A percentile compares a stretch with the other conserved stretches of the same genome.
Conservation (phyloP, 2,329 filamentous ascomycete species). For the Epichloe sibirici region DNA sequence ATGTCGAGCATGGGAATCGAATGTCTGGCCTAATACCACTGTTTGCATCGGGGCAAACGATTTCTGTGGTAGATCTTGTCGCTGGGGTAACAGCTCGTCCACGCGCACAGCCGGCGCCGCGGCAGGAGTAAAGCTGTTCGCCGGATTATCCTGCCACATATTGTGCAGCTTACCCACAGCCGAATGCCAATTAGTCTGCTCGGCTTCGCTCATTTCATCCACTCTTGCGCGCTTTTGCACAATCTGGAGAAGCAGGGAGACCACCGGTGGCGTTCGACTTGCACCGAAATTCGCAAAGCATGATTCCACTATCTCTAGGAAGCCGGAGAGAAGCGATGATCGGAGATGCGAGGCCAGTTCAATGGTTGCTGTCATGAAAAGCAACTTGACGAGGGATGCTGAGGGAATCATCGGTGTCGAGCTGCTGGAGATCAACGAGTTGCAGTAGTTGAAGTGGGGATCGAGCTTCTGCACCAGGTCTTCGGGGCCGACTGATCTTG, state of each 20-base stretch:
- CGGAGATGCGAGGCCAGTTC: conserved; percentile 20
- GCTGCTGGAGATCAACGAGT: conserved; percentile 23
- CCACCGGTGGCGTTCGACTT: conserved; percentile 22
- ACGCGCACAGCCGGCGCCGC: neutral
- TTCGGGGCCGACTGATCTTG: conserved; percentile 11
- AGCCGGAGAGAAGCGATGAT: conserved; percentile 23
- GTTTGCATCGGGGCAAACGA: neutral
- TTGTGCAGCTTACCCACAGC: conserved; percentile 15
- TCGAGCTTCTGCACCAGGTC: conserved; percentile 22
- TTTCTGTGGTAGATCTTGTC: neutral
- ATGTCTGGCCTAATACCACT: neutral
- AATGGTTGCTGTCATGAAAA: conserved; percentile 25
- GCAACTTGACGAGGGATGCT: conserved; percentile 24
- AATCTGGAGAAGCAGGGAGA: conserved; percentile 21
- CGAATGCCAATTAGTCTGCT: conserved; percentile 20
- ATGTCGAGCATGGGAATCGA: neutral
- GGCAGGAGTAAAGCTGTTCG: neutral
- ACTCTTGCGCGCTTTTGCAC: conserved; percentile 19
- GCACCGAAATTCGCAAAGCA: conserved; percentile 21
- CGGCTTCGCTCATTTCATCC: conserved; percentile 19
- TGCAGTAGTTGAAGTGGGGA: conserved; percentile 25
- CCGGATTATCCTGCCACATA: conserved; percentile 2
- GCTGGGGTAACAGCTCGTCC: neutral
- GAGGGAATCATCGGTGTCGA: conserved; percentile 23
- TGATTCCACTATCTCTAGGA: conserved; percentile 24